phyloP scores from a whole-genome alignment of 257 asterid species.

The Solanum tacnaense region DNA sequence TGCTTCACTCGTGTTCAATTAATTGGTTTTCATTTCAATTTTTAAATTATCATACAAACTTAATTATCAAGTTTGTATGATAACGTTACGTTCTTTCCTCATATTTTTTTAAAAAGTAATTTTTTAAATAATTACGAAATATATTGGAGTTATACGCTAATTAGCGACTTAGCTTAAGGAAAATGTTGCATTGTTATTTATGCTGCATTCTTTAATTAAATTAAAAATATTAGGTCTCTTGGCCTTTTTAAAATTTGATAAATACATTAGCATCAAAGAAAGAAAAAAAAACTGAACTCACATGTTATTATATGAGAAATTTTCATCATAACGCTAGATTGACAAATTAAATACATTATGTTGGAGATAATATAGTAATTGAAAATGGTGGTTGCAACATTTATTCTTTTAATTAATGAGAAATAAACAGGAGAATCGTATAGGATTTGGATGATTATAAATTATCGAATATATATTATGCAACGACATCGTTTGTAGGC shows the following conservation, averaged over 20 bases:
- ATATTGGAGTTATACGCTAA: not conserved
- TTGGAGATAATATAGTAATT: not conserved
- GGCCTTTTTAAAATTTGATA: not conserved
- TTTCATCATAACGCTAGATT: not conserved
- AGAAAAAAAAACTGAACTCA: not conserved
- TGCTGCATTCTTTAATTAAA: not conserved
- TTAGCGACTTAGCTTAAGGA: not conserved
- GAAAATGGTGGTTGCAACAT: not conserved
- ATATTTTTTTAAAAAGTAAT: fast-evolving
- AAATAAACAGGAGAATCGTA: not conserved
- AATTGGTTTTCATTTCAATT: not conserved
- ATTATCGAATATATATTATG: not conserved
- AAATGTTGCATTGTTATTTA: no score
- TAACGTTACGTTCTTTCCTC: not conserved
- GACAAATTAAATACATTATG: not conserved
- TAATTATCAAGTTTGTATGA: not conserved
- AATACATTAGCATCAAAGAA: not conserved
- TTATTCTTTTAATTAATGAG: not conserved
- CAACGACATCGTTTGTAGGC: not conserved
- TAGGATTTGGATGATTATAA: not conserved
- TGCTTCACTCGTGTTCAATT: not conserved
- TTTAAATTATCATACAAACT: not conserved
- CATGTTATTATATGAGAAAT: not conserved
- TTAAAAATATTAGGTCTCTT: not conserved
- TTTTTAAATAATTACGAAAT: no score